Evolutionary conservation across 1,139 yeast species (phyloP).

Genomic region (Saccharomyces pastorianus): DNA sequence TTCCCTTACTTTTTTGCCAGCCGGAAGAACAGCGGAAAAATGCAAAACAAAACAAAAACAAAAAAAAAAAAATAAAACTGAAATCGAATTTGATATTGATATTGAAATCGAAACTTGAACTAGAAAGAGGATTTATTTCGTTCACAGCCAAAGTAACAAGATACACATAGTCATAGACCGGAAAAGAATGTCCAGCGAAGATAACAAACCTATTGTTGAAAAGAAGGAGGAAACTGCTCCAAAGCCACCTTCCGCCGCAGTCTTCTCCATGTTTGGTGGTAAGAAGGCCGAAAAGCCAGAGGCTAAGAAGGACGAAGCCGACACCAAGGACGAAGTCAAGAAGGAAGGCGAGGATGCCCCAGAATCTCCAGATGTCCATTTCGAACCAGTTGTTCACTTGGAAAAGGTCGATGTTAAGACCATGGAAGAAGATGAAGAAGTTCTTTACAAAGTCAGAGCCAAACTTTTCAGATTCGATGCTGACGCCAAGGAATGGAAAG

Average conservation of each 20-base stretch:
- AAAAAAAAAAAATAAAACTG: not conserved
- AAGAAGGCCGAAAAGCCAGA: slow-evolving; percentile 47
- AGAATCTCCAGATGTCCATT: slow-evolving; percentile 91
- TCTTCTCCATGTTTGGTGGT: slow-evolving; percentile 88
- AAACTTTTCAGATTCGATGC: slow-evolving; percentile 84
- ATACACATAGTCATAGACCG: not conserved
- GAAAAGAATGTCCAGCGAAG: slow-evolving; percentile 28
- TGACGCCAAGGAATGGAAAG: slow-evolving; percentile 93
- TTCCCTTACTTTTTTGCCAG: not conserved
- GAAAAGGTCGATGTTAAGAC: slow-evolving; percentile 96
- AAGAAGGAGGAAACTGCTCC: slow-evolving; percentile 25
- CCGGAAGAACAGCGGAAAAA: not conserved
- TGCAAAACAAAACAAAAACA: not conserved
- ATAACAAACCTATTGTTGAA: slow-evolving; percentile 20
- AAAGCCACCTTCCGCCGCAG: slow-evolving; percentile 61
- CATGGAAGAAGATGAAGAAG: slow-evolving; percentile 93
- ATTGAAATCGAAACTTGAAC: not conserved
- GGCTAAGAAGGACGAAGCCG: slow-evolving; percentile 22
- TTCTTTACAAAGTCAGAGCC: slow-evolving; percentile 81
- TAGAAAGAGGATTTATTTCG: not conserved
- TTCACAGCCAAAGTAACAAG: not conserved
- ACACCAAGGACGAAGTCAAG: slow-evolving; percentile 34
- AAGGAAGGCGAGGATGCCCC: slow-evolving; percentile 62
- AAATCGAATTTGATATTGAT: not conserved
- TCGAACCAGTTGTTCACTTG: slow-evolving; percentile 90